Conservation (phyloP, 192 early-diverging fungal genomes). For the Rhizophagus sp. region DNA sequence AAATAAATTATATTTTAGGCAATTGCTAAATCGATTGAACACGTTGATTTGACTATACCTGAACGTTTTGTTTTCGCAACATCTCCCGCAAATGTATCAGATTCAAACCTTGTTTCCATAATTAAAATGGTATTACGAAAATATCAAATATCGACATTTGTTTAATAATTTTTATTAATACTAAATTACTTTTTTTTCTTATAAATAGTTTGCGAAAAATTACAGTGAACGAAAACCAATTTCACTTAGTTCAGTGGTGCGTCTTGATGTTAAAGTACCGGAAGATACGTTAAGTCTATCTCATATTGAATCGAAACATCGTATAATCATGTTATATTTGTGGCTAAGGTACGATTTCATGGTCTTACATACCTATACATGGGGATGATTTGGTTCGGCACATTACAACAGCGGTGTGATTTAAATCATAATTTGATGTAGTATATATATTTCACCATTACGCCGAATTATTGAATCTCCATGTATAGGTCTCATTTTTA, state of each 20-base stretch:
- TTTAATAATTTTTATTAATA: background rate
- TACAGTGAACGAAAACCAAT: slow-evolving; percentile 45
- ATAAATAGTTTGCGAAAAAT: slow-evolving; percentile 26
- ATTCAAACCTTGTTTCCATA: slow-evolving; percentile 15
- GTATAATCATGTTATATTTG: slow-evolving; percentile 78
- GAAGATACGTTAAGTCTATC: background rate
- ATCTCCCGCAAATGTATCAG: slow-evolving; percentile 57
- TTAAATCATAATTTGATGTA: no score
- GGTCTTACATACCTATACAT: no score
- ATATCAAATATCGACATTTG: background rate
- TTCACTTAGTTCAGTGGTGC: slow-evolving; percentile 38
- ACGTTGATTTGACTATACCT: slow-evolving; percentile 55
- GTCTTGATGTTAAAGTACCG: slow-evolving; percentile 14
- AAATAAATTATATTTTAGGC: slow-evolving; percentile 23
- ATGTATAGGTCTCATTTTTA: no score
- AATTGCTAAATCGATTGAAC: slow-evolving; percentile 65
- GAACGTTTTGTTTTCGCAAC: slow-evolving; percentile 75
- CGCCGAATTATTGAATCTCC: no score
- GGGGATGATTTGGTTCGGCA: no score
- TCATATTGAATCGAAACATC: slow-evolving; percentile 74
- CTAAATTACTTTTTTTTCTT: slow-evolving; percentile 1
- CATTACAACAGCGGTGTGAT: no score
- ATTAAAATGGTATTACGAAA: slow-evolving; percentile 3
- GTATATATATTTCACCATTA: no score
- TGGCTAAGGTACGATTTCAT: slow-evolving; percentile 70